phyloP scores from a whole-genome alignment of 148 eudicot genomes.

The Fallopia convolvulus region DNA sequence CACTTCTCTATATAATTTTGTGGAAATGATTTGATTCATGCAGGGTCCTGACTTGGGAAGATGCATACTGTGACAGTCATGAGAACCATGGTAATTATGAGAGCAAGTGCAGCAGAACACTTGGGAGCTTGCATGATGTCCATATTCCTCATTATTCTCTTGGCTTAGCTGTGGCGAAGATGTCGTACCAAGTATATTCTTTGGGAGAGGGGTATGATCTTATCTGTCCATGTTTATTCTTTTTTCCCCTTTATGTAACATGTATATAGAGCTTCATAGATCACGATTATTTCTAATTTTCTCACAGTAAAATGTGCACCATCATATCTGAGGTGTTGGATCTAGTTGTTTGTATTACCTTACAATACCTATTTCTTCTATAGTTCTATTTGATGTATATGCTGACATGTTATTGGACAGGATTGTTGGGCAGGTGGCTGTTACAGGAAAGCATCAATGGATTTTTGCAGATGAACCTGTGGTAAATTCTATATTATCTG shows the following conservation, averaged over 20 bases:
- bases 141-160: conserved; percentile 52
- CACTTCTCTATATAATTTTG: not conserved
- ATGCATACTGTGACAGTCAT: conserved; percentile 55
- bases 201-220: conserved; percentile 87
- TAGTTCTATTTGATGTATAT: not conserved
- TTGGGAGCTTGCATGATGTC: conserved; percentile 33
- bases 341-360: not conserved
- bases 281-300: not conserved
- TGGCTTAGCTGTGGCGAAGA: conserved; percentile 70
- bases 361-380: not conserved
- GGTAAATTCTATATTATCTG: conserved; percentile 28
- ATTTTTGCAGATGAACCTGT: conserved; percentile 36
- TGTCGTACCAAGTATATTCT: conserved; percentile 72
- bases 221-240: not conserved
- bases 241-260: not conserved
- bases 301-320: not conserved
- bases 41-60: conserved; percentile 85
- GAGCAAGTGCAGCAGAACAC: conserved; percentile 25
- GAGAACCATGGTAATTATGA: conserved; percentile 28
- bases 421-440: conserved; percentile 74
- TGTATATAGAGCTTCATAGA: not conserved
- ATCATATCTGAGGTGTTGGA: not conserved
- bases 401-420: conserved; percentile 29
- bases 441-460: conserved; percentile 82
- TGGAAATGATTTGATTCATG: conserved; percentile 4